phyloP scores from a whole-genome alignment of 495 filamentous ascomycete species.

The Penicillium bialowiezense region DNA sequence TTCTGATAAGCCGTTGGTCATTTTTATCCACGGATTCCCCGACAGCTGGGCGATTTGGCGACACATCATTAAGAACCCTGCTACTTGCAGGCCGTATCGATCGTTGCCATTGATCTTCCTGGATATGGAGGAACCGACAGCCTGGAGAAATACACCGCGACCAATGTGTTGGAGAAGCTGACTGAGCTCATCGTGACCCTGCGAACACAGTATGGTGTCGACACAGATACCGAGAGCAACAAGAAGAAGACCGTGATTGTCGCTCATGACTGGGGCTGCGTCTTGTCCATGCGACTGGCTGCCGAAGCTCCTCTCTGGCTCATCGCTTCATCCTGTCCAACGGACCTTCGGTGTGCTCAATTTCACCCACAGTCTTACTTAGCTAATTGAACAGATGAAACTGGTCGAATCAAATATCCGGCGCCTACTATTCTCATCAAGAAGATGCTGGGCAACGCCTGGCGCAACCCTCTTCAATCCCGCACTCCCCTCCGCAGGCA shows the following conservation, averaged over 20 bases:
- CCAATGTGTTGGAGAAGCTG: conserved; percentile 49
- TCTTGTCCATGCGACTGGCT: conserved; percentile 50
- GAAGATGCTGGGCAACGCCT: conserved; percentile 47
- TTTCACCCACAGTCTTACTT: not conserved
- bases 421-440: conserved; percentile 34
- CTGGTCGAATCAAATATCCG: conserved; percentile 30
- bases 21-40: conserved; percentile 59
- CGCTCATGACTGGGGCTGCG: conserved; percentile 57
- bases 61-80: conserved; percentile 30
- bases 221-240: conserved; percentile 18
- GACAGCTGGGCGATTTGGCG: conserved; percentile 56
- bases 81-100: conserved; percentile 32
- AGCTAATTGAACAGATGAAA: conserved; percentile 21
- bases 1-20: conserved; percentile 42
- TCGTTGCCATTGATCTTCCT: conserved; percentile 54
- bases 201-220: conserved; percentile 43
- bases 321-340: conserved; percentile 52
- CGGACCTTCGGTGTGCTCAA: conserved; percentile 45
- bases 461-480: conserved; percentile 37
- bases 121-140: conserved; percentile 54
- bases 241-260: conserved; percentile 46
- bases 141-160: conserved; percentile 44
- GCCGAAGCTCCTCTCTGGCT: conserved; percentile 51
- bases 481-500: conserved; percentile 39
- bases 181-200: conserved; percentile 48